Evolutionary conservation across 2,329 filamentous ascomycete species (phyloP).

Genomic region (Colletotrichum tropicale): DNA sequence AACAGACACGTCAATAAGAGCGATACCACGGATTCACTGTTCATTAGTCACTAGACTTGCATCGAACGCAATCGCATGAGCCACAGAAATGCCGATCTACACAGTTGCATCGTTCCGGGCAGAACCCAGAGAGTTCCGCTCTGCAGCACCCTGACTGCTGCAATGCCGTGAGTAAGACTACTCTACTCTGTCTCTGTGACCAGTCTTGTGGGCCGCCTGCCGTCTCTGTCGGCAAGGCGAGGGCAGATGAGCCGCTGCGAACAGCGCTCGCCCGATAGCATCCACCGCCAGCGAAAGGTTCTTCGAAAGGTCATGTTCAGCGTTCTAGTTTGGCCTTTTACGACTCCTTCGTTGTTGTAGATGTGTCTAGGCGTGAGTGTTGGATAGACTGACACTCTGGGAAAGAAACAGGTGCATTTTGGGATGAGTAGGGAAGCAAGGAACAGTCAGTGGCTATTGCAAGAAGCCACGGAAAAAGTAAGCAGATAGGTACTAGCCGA

Average conservation of each 20-base stretch:
- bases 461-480: not conserved
- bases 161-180: not conserved
- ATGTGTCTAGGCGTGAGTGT: not conserved
- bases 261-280: not conserved
- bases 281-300: not conserved
- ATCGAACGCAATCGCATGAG: not conserved
- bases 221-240: not conserved
- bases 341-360: not conserved
- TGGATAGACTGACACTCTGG: not conserved
- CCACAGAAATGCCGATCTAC: not conserved
- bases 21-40: too few relatives aligned
- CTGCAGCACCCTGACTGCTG: not conserved
- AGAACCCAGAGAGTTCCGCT: not conserved
- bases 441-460: not conserved
- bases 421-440: too few relatives aligned
- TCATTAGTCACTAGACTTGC: too few relatives aligned
- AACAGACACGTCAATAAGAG: not conserved
- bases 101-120: not conserved
- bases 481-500: not conserved
- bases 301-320: not conserved
- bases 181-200: not conserved
- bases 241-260: not conserved
- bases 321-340: not conserved
- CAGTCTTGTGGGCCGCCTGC: not conserved
- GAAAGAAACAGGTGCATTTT: not conserved